A percentile compares a stretch with the other conserved stretches of the same genome.
Conservation (phyloP, 2,329 filamentous ascomycete genomes). For the Fusarium armeniacum region DNA sequence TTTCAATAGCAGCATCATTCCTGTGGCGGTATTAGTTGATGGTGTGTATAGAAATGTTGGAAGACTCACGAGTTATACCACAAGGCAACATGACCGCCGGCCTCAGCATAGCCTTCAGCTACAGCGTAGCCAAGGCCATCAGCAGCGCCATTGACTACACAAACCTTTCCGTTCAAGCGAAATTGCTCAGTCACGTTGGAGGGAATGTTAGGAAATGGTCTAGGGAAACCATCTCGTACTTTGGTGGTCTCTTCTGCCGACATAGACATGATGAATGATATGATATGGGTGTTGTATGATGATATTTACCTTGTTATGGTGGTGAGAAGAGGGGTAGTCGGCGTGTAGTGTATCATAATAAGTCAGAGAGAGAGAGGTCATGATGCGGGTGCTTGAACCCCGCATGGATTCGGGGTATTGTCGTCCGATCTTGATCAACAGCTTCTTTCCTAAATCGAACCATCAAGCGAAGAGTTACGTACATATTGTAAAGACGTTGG, state of each 20-base stretch:
- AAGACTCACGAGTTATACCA: conserved; percentile 52
- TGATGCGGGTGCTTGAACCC: conserved; percentile 11
- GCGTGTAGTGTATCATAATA: conserved; percentile 1
- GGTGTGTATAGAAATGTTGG: rapidly evolving
- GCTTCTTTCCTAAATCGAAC: background rate
- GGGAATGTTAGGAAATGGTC: conserved; percentile 45
- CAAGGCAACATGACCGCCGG: conserved; percentile 57
- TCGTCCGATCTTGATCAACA: conserved; percentile 3
- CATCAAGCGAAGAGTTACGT: background rate
- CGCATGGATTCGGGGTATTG: conserved; percentile 26
- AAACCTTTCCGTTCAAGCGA: conserved; percentile 58
- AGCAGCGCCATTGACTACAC: conserved; percentile 61
- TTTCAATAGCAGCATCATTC: conserved; percentile 55
- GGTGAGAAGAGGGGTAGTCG: conserved; percentile 24
- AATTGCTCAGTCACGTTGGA: conserved; percentile 62
- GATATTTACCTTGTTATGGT: background rate
- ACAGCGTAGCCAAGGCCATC: conserved; percentile 62
- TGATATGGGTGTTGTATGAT: background rate
- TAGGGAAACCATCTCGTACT: conserved; percentile 46
- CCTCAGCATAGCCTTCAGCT: conserved; percentile 62
- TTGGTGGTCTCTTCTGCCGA: conserved; percentile 42
- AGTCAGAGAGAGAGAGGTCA: background rate
- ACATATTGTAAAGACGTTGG: too few relatives aligned
- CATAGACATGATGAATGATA: conserved; percentile 48
- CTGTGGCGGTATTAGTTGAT: conserved; percentile 9